Conservation (phyloP, 163 green algal genomes). For the Chlorella variabilis region DNA sequence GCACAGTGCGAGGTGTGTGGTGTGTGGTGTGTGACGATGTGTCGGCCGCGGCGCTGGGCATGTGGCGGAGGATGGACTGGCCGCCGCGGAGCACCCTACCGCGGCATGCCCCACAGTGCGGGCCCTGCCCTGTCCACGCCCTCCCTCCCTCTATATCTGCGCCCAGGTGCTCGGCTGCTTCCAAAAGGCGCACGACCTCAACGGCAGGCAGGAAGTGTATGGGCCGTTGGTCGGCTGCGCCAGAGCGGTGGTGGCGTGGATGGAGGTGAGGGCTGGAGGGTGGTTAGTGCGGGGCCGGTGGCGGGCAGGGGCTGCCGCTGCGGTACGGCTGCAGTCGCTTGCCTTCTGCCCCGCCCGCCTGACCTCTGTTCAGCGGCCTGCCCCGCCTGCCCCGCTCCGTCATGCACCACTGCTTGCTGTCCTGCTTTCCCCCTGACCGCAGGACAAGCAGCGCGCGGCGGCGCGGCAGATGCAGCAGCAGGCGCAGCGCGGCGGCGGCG, state of each 20-base stretch:
- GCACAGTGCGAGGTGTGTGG: no score
- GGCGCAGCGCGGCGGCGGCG: not conserved
- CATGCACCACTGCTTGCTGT: no score
- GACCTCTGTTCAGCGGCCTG: no score
- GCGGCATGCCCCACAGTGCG: no score
- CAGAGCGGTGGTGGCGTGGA: not conserved
- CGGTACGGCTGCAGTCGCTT: no score
- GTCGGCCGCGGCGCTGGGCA: no score
- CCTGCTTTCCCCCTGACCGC: not conserved
- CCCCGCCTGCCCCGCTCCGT: no score
- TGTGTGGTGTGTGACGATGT: no score
- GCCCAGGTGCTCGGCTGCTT: slow-evolving; percentile 35
- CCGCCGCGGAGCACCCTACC: no score
- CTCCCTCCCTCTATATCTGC: not conserved
- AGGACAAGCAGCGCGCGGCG: slow-evolving; percentile 9
- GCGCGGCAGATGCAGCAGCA: slow-evolving; percentile 2
- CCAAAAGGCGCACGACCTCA: slow-evolving; percentile 36
- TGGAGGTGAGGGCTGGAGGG: slow-evolving; percentile 6
- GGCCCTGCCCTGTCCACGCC: no score
- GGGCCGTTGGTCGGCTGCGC: slow-evolving; percentile 52
- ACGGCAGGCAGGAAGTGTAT: slow-evolving; percentile 61
- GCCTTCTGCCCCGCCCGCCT: no score
- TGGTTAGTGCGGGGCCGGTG: not conserved
- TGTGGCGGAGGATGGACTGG: no score
- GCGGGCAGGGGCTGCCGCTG: not conserved